Percentiles rank a stretch among this genome's conserved stretches.
These are phyloP conservation scores for Saccharomycopsis sp. DNA, from an alignment of 805 yeast species.

Conservation along the genomic window DNA sequence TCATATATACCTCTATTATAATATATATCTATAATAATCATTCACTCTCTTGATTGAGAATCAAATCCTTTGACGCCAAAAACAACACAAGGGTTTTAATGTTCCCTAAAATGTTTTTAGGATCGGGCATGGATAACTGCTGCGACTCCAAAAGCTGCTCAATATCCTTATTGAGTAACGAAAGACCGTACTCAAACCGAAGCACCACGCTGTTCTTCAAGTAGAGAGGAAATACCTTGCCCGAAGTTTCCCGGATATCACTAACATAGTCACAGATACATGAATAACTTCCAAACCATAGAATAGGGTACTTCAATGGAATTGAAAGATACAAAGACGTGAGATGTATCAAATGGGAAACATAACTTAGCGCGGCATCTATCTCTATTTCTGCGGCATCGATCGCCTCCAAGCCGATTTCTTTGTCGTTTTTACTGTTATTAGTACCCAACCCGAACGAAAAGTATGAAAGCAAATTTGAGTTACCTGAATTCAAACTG, in stretches of 20 bases:
- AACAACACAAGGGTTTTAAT: conserved; percentile 25
- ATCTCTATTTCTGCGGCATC: conserved; percentile 34
- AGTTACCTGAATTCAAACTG: conserved; percentile 25
- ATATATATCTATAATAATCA: background rate
- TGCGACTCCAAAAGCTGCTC: conserved; percentile 36
- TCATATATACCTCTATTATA: background rate
- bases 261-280: conserved; percentile 44
- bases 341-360: conserved; percentile 36
- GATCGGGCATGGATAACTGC: conserved; percentile 29
- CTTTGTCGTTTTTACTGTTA: conserved; percentile 4
- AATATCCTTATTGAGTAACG: conserved; percentile 39
- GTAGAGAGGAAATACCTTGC: conserved; percentile 41
- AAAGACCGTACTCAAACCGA: conserved; percentile 45
- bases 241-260: conserved; percentile 31
- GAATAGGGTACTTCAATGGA: conserved; percentile 44
- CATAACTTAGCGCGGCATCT: conserved; percentile 44
- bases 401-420: conserved; percentile 22
- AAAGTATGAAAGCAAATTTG: conserved; percentile 15
- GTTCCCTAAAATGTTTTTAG: conserved; percentile 32
- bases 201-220: conserved; percentile 37
- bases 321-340: conserved; percentile 37
- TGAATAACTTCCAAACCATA: conserved; percentile 41
- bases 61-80: conserved; percentile 16
- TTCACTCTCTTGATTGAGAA: background rate
- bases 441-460: background rate